Evolutionary conservation across 164 flowering plant genomes (phyloP).

Genomic region (Stephania cephalantha): DNA sequence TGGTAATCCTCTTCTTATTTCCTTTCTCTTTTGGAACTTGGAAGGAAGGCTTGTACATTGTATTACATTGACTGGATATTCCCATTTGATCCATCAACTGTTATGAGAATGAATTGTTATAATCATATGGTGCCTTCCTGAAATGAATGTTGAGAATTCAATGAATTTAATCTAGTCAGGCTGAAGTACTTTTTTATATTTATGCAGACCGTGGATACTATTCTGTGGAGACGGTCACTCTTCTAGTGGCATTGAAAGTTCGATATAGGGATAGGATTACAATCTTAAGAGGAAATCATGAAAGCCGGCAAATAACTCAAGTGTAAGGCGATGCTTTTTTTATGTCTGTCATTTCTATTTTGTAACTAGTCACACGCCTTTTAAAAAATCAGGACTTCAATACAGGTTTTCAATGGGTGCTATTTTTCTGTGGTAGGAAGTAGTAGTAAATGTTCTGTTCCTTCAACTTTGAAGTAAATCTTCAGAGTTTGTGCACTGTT

Average conservation of each 20-base stretch:
- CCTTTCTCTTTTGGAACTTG: background rate
- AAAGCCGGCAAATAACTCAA: conserved; percentile 78
- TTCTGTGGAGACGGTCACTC: conserved; percentile 84
- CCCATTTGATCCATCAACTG: background rate
- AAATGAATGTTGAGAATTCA: background rate
- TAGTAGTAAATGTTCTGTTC: background rate
- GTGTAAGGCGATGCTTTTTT: conserved; percentile 46
- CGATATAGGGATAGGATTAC: conserved; percentile 78
- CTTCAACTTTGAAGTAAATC: background rate
- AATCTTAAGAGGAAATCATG: conserved; percentile 79
- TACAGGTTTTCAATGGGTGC: background rate
- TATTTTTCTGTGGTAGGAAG: no score
- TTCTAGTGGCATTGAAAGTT: conserved; percentile 75
- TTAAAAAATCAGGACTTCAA: background rate
- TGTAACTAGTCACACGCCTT: background rate
- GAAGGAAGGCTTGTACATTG: background rate
- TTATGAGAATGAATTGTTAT: background rate
- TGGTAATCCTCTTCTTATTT: background rate
- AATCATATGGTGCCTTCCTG: background rate
- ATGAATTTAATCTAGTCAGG: background rate
- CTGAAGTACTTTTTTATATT: background rate
- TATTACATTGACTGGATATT: background rate
- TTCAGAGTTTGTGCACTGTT: background rate
- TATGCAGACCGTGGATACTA: conserved; percentile 85
- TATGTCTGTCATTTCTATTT: background rate